phyloP scores from a whole-genome alignment of 148 eudicot genomes.

The Chenopodium formosanum region DNA sequence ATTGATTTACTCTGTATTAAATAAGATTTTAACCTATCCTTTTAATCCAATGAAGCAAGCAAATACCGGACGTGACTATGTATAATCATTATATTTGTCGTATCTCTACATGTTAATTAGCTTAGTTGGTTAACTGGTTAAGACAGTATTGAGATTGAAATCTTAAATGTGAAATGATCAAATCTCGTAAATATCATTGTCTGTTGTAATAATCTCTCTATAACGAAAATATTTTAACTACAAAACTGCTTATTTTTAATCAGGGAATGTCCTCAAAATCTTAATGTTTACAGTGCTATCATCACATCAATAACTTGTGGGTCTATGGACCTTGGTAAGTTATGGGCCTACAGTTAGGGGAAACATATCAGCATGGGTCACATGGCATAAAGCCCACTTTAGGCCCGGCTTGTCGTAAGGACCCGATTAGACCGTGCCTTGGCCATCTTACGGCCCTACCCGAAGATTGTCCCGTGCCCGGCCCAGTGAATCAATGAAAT shows the following conservation, averaged over 20 bases:
- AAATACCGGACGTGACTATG: neutral
- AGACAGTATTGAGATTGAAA: too few relatives aligned
- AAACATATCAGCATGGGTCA: conserved; percentile 9
- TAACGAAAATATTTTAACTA: too few relatives aligned
- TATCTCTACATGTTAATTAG: too few relatives aligned
- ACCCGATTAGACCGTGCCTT: too few relatives aligned
- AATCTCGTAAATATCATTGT: too few relatives aligned
- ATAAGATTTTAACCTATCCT: conserved; percentile 2
- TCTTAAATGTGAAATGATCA: too few relatives aligned
- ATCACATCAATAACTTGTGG: neutral
- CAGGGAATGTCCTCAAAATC: neutral
- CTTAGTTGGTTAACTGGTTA: too few relatives aligned
- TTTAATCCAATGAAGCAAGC: neutral
- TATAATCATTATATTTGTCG: neutral
- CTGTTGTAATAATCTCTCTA: too few relatives aligned
- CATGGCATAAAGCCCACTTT: conserved; percentile 4
- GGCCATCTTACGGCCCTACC: too few relatives aligned
- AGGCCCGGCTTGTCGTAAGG: neutral
- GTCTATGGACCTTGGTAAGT: neutral
- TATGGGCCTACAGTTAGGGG: neutral
- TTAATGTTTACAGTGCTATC: neutral
- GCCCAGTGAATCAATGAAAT: too few relatives aligned
- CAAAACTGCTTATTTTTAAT: neutral
- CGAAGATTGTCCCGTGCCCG: too few relatives aligned
- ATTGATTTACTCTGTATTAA: conserved; percentile 18